Percentiles rank a stretch among this genome's conserved stretches.
Conservation (phyloP, 2,329 filamentous ascomycete genomes). For the Fusarium gaditjirri region DNA sequence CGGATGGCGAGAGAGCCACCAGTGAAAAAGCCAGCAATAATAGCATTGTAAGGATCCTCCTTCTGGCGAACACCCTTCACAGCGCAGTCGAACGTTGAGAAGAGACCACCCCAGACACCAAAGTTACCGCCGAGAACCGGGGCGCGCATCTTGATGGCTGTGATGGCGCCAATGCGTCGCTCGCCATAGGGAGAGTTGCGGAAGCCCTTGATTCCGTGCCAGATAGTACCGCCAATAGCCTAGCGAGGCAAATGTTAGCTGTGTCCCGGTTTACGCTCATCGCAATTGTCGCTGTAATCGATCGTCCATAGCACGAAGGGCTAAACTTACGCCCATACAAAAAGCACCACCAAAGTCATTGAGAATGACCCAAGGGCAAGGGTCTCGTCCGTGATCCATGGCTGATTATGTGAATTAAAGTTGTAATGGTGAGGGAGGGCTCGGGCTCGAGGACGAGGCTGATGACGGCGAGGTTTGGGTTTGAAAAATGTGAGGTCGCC, state of each 20-base stretch:
- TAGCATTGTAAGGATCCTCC: slow-evolving; percentile 98
- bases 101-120: slow-evolving; percentile 95
- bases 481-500: slow-evolving; percentile 40
- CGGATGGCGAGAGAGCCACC: slow-evolving; percentile 91
- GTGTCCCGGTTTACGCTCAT: background rate
- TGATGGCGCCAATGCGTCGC: slow-evolving; percentile 93
- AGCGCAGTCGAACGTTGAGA: slow-evolving; percentile 95
- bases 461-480: slow-evolving; percentile 13
- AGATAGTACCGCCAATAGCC: slow-evolving; percentile 84
- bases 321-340: slow-evolving; percentile 83
- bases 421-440: background rate
- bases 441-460: slow-evolving; percentile 21
- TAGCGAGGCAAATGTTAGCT: slow-evolving; percentile 48
- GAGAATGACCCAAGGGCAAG: slow-evolving; percentile 95
- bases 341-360: slow-evolving; percentile 99
- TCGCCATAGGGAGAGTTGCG: slow-evolving; percentile 92
- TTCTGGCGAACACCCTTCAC: slow-evolving; percentile 95
- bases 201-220: slow-evolving; percentile 97
- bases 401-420: slow-evolving; percentile 23
- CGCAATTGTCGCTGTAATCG: slow-evolving; percentile 8
- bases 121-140: slow-evolving; percentile 98
- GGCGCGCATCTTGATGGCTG: slow-evolving; percentile 96
- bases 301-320: background rate
- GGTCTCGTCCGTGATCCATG: slow-evolving; percentile 97
- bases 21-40: slow-evolving; percentile 97